Conservation (phyloP, 208 protist genomes). For the Leishmania braziliensis region DNA sequence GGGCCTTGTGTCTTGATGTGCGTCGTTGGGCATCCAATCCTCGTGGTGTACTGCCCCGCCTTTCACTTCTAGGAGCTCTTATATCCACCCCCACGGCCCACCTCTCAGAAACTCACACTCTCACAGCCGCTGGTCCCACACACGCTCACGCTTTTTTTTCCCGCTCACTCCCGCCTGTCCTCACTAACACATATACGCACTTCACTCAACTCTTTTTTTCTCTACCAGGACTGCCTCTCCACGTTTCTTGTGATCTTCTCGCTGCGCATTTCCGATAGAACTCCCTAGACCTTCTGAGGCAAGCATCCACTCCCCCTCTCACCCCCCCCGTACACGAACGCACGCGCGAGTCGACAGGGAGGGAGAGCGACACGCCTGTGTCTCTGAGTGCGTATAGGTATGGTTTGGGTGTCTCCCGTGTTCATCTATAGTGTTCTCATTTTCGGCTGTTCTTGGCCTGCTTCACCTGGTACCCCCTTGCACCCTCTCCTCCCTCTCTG, state of each 20-base stretch:
- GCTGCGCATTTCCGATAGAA: background rate
- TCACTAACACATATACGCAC: background rate
- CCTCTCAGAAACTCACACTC: background rate
- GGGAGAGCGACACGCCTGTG: background rate
- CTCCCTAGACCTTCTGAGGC: background rate
- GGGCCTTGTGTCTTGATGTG: background rate
- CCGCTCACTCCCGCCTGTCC: background rate
- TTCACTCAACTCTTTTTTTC: background rate
- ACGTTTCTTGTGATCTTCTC: background rate
- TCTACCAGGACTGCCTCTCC: background rate
- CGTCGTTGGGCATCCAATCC: background rate
- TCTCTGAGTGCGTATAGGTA: background rate
- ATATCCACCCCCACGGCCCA: background rate
- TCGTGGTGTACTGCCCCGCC: background rate
- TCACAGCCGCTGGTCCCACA: background rate
- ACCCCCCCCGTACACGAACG: background rate
- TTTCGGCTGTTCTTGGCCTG: background rate
- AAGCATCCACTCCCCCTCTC: background rate
- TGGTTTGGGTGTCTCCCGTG: background rate
- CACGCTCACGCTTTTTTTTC: background rate
- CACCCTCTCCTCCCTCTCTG: background rate
- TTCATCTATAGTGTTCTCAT: background rate
- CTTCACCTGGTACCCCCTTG: no score
- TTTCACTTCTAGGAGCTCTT: background rate
- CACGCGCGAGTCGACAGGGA: background rate